Evolutionary conservation across 495 filamentous ascomycete genomes (phyloP).

Genomic region (Baudoinia panamericana): DNA sequence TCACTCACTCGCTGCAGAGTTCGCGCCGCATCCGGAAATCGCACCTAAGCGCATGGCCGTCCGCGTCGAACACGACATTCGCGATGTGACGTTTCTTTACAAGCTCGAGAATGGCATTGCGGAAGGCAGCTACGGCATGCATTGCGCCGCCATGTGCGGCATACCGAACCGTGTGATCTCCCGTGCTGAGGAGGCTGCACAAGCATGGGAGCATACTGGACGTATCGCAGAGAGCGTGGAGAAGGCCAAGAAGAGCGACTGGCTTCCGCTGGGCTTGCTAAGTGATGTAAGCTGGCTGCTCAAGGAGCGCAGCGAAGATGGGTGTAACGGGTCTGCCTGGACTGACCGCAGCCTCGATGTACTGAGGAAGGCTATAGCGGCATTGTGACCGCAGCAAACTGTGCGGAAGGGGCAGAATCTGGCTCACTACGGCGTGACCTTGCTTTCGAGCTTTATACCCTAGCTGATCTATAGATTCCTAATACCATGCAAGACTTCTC

Average conservation of each 20-base stretch:
- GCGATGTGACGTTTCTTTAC: slow-evolving; percentile 85
- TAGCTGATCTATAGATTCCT: too few species aligned
- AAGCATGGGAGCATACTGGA: slow-evolving; percentile 89
- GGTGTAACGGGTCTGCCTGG: slow-evolving; percentile 30
- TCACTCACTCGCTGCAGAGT: slow-evolving; percentile 83
- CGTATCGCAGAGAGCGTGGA: slow-evolving; percentile 79
- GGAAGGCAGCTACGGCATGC: slow-evolving; percentile 97
- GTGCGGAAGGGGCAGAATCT: too few species aligned
- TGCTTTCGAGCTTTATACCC: too few species aligned
- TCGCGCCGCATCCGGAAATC: slow-evolving; percentile 77
- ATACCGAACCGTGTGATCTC: slow-evolving; percentile 74
- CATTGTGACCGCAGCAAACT: too few species aligned
- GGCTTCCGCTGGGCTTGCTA: slow-evolving; percentile 74
- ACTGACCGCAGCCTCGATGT: slow-evolving; percentile 46
- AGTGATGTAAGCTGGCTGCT: slow-evolving; percentile 84
- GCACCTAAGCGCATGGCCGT: slow-evolving; percentile 81
- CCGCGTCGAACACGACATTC: slow-evolving; percentile 71
- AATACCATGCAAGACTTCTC: too few species aligned
- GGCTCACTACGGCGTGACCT: too few species aligned
- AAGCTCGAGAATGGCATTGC: slow-evolving; percentile 90
- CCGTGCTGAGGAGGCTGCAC: slow-evolving; percentile 77
- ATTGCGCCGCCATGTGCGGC: slow-evolving; percentile 96
- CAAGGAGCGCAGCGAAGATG: slow-evolving; percentile 30
- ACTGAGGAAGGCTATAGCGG: slow-evolving; percentile 62
- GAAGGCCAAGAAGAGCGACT: slow-evolving; percentile 56